Evolutionary conservation across 1,284 basidiomycete species (phyloP).

Genomic region (Gastroboletus turbinatus): DNA sequence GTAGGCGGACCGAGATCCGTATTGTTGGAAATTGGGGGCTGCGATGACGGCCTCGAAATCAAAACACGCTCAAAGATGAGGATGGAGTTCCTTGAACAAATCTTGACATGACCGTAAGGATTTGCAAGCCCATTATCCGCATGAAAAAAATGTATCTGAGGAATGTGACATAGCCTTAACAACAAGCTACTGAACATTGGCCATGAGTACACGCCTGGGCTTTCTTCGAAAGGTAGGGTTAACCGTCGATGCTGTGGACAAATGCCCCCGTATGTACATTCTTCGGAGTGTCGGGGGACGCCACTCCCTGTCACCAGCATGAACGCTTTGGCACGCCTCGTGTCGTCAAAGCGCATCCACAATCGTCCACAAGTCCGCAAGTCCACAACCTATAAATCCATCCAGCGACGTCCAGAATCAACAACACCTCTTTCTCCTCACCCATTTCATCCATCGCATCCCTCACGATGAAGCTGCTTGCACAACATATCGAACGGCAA

Average conservation of each 20-base stretch:
- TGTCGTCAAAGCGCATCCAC: constrained; percentile 26
- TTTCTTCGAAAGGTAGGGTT: not conserved
- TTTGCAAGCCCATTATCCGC: not conserved
- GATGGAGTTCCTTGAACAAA: not conserved
- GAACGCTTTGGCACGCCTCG: constrained; percentile 27
- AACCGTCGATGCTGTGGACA: not conserved
- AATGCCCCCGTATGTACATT: constrained; percentile 3
- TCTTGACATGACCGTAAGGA: not conserved
- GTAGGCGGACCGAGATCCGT: not conserved
- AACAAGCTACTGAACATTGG: not conserved
- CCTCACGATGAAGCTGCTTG: constrained; percentile 10
- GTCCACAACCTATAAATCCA: constrained; percentile 20
- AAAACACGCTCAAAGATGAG: not conserved
- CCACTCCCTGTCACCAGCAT: constrained; percentile 16
- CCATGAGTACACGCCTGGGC: not conserved
- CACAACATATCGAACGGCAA: constrained; percentile 4
- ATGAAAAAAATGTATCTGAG: not conserved
- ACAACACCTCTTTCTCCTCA: not conserved
- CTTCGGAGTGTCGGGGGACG: constrained; percentile 4
- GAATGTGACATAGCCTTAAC: not conserved
- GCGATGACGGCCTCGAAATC: not conserved
- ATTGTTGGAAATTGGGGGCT: not conserved
- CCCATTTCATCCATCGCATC: not conserved
- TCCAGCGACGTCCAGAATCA: not conserved
- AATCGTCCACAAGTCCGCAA: constrained; percentile 23